phyloP scores from a whole-genome alignment of 2,329 filamentous ascomycete species.

The Emmonsiellopsis sp. region DNA sequence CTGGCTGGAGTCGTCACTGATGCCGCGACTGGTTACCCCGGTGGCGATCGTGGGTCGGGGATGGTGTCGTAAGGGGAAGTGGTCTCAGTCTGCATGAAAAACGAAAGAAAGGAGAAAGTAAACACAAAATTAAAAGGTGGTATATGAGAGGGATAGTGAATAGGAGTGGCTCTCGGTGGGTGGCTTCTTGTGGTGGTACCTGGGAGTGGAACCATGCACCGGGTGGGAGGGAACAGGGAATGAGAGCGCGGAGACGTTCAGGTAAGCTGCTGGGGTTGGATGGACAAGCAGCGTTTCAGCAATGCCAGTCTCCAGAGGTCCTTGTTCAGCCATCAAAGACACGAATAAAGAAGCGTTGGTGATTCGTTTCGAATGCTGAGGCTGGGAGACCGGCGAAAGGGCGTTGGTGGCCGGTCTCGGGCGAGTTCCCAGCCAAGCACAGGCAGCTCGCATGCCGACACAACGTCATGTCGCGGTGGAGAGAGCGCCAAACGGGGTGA shows the following conservation, averaged over 20 bases:
- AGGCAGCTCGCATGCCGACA: neutral
- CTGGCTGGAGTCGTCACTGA: too few species aligned
- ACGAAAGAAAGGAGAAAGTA: neutral
- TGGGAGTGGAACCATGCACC: conserved; percentile 2
- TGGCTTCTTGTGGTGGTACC: conserved; percentile 1
- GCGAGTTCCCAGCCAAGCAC: neutral
- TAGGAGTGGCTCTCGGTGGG: neutral
- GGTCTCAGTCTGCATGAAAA: neutral
- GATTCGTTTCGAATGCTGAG: neutral
- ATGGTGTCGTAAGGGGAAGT: neutral
- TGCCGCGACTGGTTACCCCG: neutral
- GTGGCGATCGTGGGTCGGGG: neutral
- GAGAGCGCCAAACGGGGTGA: conserved; percentile 5
- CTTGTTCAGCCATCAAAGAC: too few species aligned
- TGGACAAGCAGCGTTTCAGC: neutral
- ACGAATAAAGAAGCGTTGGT: too few species aligned
- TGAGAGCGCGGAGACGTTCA: neutral
- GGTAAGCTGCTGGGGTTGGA: neutral
- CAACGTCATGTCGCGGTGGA: conserved; percentile 1
- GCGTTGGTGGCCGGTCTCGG: neutral
- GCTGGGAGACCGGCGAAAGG: neutral
- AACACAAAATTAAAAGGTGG: neutral
- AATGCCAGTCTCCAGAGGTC: too few species aligned
- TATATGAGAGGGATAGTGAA: neutral
- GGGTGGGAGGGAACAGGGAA: neutral